Conservation (phyloP, 495 filamentous ascomycete genomes). For the Penicillium argentinense region DNA sequence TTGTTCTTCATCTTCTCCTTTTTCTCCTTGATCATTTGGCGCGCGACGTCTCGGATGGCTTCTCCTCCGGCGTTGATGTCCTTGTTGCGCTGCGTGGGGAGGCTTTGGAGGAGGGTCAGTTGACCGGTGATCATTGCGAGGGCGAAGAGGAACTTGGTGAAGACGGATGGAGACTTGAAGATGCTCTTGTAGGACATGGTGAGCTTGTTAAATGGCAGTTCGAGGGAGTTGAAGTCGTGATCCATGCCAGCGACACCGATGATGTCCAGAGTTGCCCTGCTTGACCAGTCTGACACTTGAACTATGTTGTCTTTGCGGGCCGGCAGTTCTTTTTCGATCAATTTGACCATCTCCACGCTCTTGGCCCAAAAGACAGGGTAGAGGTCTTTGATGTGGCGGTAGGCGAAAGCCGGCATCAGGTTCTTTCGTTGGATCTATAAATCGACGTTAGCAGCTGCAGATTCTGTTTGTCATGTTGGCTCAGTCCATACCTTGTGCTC, state of each 20-base stretch:
- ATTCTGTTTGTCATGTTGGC: too few relatives aligned
- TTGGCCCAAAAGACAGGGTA: slow-evolving; percentile 85
- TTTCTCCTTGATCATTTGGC: slow-evolving; percentile 67
- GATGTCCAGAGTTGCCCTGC: slow-evolving; percentile 80
- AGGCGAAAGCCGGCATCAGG: slow-evolving; percentile 81
- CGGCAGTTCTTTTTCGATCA: slow-evolving; percentile 39
- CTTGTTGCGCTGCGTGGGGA: slow-evolving; percentile 69
- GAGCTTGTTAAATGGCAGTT: slow-evolving; percentile 62
- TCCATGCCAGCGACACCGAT: slow-evolving; percentile 85
- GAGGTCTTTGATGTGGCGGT: slow-evolving; percentile 81
- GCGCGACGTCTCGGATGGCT: slow-evolving; percentile 61
- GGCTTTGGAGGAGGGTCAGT: slow-evolving; percentile 27
- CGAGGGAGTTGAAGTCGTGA: slow-evolving; percentile 73
- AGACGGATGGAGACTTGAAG: slow-evolving; percentile 20
- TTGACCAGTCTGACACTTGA: slow-evolving; percentile 64
- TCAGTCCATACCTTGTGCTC: slow-evolving; percentile 72
- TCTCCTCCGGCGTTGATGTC: slow-evolving; percentile 53
- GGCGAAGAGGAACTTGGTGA: slow-evolving; percentile 36
- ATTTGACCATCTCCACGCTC: slow-evolving; percentile 47
- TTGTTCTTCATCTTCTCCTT: slow-evolving; percentile 59
- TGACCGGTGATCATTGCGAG: slow-evolving; percentile 42
- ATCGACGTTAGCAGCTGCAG: background rate
- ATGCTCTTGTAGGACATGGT: slow-evolving; percentile 61
- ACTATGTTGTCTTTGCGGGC: slow-evolving; percentile 37
- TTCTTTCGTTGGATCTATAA: slow-evolving; percentile 65